phyloP scores from a whole-genome alignment of 2,329 filamentous ascomycete genomes.

The Emericellopsis atlantica region DNA sequence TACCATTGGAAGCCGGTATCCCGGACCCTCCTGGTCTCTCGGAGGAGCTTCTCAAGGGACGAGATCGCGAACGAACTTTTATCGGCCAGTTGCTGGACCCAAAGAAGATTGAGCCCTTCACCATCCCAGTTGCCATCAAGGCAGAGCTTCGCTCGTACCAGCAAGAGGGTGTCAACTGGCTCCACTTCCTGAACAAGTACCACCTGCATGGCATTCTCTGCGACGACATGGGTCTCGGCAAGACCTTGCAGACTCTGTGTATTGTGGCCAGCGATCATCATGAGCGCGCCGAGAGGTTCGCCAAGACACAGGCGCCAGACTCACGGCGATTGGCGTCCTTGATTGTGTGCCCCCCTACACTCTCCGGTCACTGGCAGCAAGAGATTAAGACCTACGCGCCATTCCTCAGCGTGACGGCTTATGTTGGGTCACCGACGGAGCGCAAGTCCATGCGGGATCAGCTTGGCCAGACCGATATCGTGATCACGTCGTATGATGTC shows the following conservation, averaged over 20 bases:
- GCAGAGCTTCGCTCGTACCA: conserved; percentile 94
- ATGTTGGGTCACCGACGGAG: conserved; percentile 79
- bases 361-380: conserved; percentile 98
- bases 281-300: conserved; percentile 79
- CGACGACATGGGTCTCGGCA: conserved; percentile 97
- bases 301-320: conserved; percentile 68
- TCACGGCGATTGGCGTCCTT: conserved; percentile 73
- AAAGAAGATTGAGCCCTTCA: conserved; percentile 90
- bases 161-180: conserved; percentile 97
- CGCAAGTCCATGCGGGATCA: conserved; percentile 57
- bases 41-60: conserved; percentile 72
- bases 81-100: conserved; percentile 93
- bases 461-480: conserved; percentile 73
- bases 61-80: conserved; percentile 90
- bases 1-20: conserved; percentile 92
- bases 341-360: conserved; percentile 89
- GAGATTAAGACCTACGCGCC: conserved; percentile 93
- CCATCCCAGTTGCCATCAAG: conserved; percentile 93
- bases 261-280: conserved; percentile 98
- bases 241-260: conserved; percentile 92
- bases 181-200: conserved; percentile 95
- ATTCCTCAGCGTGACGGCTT: conserved; percentile 80
- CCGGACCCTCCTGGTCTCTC: conserved; percentile 91
- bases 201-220: conserved; percentile 97
- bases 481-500: conserved; percentile 96